Conservation (phyloP, 352 stramenopile species). For the Blastocystis sp. region DNA sequence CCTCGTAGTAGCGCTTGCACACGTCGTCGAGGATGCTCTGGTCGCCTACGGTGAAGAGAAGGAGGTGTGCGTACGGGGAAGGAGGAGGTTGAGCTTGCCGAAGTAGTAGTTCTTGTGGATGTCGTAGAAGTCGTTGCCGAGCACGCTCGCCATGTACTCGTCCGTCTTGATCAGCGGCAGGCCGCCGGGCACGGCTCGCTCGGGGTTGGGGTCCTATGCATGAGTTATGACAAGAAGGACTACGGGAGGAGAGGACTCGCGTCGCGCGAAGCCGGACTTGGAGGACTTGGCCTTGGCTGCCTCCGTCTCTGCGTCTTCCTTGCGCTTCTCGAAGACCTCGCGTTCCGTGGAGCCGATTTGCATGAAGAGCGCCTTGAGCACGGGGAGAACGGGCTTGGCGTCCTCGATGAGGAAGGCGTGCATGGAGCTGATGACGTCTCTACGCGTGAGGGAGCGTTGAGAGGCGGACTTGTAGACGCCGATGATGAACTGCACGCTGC, state of each 20-base stretch:
- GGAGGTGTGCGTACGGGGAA: background rate
- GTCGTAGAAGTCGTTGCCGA: slow-evolving; percentile 64
- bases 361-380: slow-evolving; percentile 14
- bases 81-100: slow-evolving; percentile 84
- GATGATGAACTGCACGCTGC: slow-evolving; percentile 93
- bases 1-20: slow-evolving; percentile 94
- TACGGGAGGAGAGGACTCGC: slow-evolving; percentile 30
- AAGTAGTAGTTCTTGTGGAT: slow-evolving; percentile 82
- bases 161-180: slow-evolving; percentile 68
- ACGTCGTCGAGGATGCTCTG: slow-evolving; percentile 84
- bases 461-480: slow-evolving; percentile 72
- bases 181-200: slow-evolving; percentile 22
- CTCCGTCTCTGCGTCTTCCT: background rate
- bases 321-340: slow-evolving; percentile 20
- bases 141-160: slow-evolving; percentile 46
- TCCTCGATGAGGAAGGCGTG: slow-evolving; percentile 85
- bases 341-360: slow-evolving; percentile 41
- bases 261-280: background rate
- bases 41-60: slow-evolving; percentile 75
- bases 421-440: slow-evolving; percentile 82
- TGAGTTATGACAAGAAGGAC: background rate
- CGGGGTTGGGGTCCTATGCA: slow-evolving; percentile 37
- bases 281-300: background rate
- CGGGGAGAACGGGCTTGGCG: slow-evolving; percentile 76
- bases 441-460: background rate